Percentiles rank a stretch among this genome's conserved stretches.
Evolutionary conservation across 169 alveolate genomes (phyloP).

Genomic region (Plasmodium gonderi): DNA sequence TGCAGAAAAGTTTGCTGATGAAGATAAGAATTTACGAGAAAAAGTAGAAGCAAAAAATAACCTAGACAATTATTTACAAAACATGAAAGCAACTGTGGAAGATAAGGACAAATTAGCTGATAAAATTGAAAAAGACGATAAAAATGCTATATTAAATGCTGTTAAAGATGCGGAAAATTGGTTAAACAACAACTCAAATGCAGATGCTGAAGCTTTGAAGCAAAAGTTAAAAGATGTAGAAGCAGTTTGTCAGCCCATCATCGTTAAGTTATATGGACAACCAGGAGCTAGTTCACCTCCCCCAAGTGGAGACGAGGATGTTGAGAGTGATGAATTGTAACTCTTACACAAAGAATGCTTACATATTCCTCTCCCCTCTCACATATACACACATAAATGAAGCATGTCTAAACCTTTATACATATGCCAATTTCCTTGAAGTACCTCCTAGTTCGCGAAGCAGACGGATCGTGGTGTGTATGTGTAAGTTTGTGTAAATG

Average conservation of each 20-base stretch:
- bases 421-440: no score
- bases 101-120: slow-evolving; percentile 94
- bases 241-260: slow-evolving; percentile 95
- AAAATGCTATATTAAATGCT: slow-evolving; percentile 90
- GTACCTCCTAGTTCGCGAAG: no score
- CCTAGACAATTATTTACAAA: slow-evolving; percentile 93
- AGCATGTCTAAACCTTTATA: no score
- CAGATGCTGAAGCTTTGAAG: slow-evolving; percentile 94
- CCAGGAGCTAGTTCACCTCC: slow-evolving; percentile 89
- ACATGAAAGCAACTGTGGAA: slow-evolving; percentile 94
- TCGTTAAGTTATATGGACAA: slow-evolving; percentile 92
- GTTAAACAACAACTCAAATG: slow-evolving; percentile 93
- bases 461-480: no score
- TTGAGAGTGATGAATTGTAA: slow-evolving; percentile 81
- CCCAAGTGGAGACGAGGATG: slow-evolving; percentile 81
- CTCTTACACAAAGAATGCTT: background rate
- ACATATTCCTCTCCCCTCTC: no score
- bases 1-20: slow-evolving; percentile 96
- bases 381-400: no score
- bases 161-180: slow-evolving; percentile 93
- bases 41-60: slow-evolving; percentile 95
- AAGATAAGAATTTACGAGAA: slow-evolving; percentile 94
- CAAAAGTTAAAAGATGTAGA: slow-evolving; percentile 94
- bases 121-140: slow-evolving; percentile 93
- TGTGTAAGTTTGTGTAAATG: no score